Conservation (phyloP, 2,329 filamentous ascomycete genomes). For the Talaromyces rugulosus region DNA sequence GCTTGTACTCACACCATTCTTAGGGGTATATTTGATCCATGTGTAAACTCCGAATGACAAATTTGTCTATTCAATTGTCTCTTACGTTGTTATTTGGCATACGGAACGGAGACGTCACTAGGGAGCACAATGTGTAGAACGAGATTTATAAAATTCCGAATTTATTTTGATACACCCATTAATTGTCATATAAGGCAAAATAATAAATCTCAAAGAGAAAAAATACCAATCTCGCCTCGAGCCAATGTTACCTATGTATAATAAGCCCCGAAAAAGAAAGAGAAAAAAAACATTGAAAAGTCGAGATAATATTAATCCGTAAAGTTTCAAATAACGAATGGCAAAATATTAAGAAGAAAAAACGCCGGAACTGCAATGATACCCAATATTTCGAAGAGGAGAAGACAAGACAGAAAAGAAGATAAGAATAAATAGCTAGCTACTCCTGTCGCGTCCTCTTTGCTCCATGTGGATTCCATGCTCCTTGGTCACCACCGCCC, state of each 20-base stretch:
- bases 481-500: slow-evolving; percentile 48
- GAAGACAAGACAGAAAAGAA: background rate
- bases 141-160: background rate
- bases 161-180: background rate
- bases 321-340: background rate
- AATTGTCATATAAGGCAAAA: background rate
- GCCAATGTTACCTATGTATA: background rate
- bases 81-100: too few species aligned
- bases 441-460: slow-evolving; percentile 74
- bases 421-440: background rate
- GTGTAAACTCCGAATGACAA: too few species aligned
- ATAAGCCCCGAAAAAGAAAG: background rate
- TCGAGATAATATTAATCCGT: background rate
- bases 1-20: too few species aligned
- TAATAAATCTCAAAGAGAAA: background rate
- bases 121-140: background rate
- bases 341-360: background rate
- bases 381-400: background rate
- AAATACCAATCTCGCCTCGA: background rate
- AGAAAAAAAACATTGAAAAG: background rate
- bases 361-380: background rate
- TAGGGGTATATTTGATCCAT: too few species aligned
- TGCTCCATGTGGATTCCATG: slow-evolving; percentile 76
- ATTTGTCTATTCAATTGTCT: too few species aligned
- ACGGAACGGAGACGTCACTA: too few species aligned